Percentiles rank a stretch among this genome's conserved stretches.
These are phyloP conservation scores for Aspergillus sp. DNA, from an alignment of 2,329 filamentous ascomycete species.

Conservation along the genomic window DNA sequence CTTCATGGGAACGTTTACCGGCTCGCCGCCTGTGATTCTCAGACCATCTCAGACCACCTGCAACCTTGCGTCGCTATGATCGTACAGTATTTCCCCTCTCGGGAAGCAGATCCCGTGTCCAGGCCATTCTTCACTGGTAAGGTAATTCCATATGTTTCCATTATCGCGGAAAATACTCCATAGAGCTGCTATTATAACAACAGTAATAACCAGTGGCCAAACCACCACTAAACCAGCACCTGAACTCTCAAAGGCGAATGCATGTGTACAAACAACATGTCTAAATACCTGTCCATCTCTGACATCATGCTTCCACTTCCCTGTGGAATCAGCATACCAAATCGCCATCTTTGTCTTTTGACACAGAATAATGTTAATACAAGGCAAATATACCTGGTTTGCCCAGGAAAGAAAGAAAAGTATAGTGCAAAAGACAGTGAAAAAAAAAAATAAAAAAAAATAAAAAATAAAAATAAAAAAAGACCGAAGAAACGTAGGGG, in stretches of 20 bases:
- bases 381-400: constrained; percentile 3
- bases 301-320: constrained; percentile 5
- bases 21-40: not conserved
- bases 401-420: constrained; percentile 2
- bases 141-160: not conserved
- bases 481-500: constrained; percentile 3
- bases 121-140: not conserved
- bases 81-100: not conserved
- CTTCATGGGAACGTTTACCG: not conserved
- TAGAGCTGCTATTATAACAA: constrained; percentile 1
- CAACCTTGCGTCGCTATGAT: not conserved
- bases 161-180: not conserved
- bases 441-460: not conserved
- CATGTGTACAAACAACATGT: constrained; percentile 6
- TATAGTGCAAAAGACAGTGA: not conserved
- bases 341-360: constrained; percentile 5
- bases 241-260: constrained; percentile 5
- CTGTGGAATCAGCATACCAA: not conserved
- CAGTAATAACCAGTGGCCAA: not conserved
- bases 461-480: constrained; percentile 3
- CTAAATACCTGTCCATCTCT: constrained; percentile 12
- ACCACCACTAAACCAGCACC: not conserved
- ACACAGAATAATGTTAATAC: constrained; percentile 18
- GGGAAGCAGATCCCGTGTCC: not conserved
- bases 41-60: not conserved